Percentiles rank a stretch among this genome's conserved stretches.
Conservation (phyloP, 179 eudicot species). For the Nepenthes alata region DNA sequence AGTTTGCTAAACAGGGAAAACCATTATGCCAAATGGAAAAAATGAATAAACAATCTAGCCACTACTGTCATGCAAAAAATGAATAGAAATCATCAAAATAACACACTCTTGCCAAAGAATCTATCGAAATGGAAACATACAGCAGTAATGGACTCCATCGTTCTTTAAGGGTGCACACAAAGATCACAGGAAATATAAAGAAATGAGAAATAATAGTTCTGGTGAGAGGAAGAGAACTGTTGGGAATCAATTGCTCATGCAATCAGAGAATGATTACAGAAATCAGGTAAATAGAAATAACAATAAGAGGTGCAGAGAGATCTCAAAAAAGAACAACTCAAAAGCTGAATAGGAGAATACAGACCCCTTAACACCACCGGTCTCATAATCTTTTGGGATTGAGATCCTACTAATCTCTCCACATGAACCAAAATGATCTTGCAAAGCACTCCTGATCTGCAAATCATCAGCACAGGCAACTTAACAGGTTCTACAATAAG, state of each 20-base stretch:
- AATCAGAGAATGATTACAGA: not conserved
- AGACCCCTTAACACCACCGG: slow-evolving; percentile 42
- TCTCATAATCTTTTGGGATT: slow-evolving; percentile 43
- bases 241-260: too few relatives aligned
- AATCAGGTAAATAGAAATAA: not conserved
- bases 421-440: slow-evolving; percentile 48
- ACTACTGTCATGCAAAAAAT: not conserved
- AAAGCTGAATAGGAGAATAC: not conserved
- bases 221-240: not conserved
- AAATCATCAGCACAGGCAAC: not conserved
- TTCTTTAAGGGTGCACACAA: not conserved
- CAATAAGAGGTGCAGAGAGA: not conserved
- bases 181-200: not conserved
- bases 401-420: slow-evolving; percentile 51
- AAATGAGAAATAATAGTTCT: not conserved
- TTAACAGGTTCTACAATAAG: not conserved
- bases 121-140: too few relatives aligned
- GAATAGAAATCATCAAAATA: not conserved
- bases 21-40: not conserved
- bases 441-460: slow-evolving; percentile 43
- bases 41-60: not conserved
- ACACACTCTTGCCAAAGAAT: not conserved
- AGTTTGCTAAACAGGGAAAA: not conserved
- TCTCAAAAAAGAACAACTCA: not conserved
- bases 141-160: too few relatives aligned